Base-by-base conservation (phyloP, 2,329 filamentous ascomycete genomes). In the Aureobasidium sp. region DNA sequence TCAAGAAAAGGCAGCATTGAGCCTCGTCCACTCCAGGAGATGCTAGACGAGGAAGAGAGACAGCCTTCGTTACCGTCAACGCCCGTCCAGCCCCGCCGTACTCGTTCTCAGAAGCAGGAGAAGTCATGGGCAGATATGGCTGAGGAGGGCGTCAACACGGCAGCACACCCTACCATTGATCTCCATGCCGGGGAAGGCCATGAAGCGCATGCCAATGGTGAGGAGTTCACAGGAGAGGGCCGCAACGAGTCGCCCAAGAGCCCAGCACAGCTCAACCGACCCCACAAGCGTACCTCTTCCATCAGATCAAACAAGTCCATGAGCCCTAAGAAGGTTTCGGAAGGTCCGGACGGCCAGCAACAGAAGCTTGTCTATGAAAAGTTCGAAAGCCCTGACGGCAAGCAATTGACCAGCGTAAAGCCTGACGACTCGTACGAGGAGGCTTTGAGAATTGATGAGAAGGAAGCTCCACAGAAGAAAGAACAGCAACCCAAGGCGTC, bases 391-490 rank as follows among this genome's bases (percentile, higher is more conserved):
- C 73, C 73, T 62, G 72, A 78, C 62, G 79, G 79, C 53, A 70
- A 78, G 53, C 73, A 74, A 44, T 68, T 82, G 65, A 76, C 75
- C 22, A 79, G 74, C 64, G 71, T 79, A 52, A 77, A 77, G 68
- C 72, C 76, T 12, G 67, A 71, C 15, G 70, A 70, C 17, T 71
- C 71, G 62, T 75, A 70, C 59, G 75, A 78, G 63, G 69, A 75
- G 59, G 69, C 69, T 37, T 58, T 68, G 44, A 68, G 71, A 42
- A 68, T 68, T 25, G 73, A 75, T 57, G 65, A 67, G 56, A 68
- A 65, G 47, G 62, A 67, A 64, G 57, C 22, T 4, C 59, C 64
- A 27, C 57, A 60, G 22, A 48, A 66, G 66, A 59, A 69, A 67
- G 62, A 65, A 12, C 63, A 65, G 62, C 63, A 66, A 63, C 5